Base-by-base conservation (phyloP, 164 flowering plant species). In the Macadamia tetraphylla region DNA sequence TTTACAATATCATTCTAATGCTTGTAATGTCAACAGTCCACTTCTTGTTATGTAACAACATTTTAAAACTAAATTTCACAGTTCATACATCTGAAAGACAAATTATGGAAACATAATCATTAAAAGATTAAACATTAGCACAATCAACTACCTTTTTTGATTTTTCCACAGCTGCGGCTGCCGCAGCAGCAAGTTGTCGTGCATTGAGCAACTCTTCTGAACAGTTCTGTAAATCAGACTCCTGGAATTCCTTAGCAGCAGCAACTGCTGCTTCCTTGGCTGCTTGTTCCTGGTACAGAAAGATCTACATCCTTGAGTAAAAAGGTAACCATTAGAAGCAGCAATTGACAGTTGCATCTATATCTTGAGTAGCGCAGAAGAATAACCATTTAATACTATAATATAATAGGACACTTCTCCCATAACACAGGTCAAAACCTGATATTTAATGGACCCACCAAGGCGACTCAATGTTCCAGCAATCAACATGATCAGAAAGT, bases 261-360 rank as follows among this genome's bases (percentile, higher is more conserved):
- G 81, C 85, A 3, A 81, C 86, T 6, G 87, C 92, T 44, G 96
- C 98, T 76, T 86, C 89, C 73, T 88, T 87, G n/a, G 86, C 88
- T 46, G 88, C 91, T 83, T 87, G 94, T 73, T 93, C 97, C 98
- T 92, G 79, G n/a, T 69, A 75, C 44, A 71, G 17, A 29, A 64
- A 64, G 2, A 30, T 35, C 40, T 5, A 5, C 5, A 35, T 35
- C 23, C 40, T 35, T 35, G 40, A 35, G 40, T 35, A 35, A 35
- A 35, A 35, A 5, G 0, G 40, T 35, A 35, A 35, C 40, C 40
- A 35, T 35, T 23, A 23, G 40, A 67, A 13, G 8, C 8, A 31
- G 59, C 11, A 13, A 49, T 30, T 58, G 46, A 53, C 53, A 44
- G 17, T 35, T 51, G 51, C 6, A 30, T 35, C 40, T 5, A 5